Base-by-base conservation (phyloP, 768 basidiomycete genomes). In the Panellus pusillus region DNA sequence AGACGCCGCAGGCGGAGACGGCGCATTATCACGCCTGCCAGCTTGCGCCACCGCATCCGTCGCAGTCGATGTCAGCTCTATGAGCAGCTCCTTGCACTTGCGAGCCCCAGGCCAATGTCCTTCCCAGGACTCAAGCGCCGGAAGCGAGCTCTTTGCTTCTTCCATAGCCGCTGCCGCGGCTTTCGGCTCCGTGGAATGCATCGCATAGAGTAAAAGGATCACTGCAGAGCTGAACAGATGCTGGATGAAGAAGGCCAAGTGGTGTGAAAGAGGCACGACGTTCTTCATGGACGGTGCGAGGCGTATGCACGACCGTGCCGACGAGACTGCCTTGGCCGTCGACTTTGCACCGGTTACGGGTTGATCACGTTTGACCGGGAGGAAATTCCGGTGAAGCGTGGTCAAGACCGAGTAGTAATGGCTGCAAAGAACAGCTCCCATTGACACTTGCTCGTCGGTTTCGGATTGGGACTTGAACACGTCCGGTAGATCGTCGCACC, bases 401-500 rank as follows among this genome's bases (percentile, higher is more conserved):
- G 89, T 91, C 62, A 92, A 73, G 39, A 93, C 79, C 14, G 90
- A 92, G 69, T 94, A 94, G 65, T 93, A 93, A 65, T 93, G 90
- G 62, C 89, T 90, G 78, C 85, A 91, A 11, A 93, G 78, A 35
- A 91, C 87, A 39, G 89, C 86, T 11, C 87, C 88, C 85, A 93
- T 89, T 1, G 88, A 86, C 20, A 88, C 87, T 68, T 93, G 89
- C 65, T 89, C 84, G 54, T 89, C 86, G 20, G 83, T 90, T 55
- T 80, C 74, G 13, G 81, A 84, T 54, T 83, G 77, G 4, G 85
- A 86, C 71, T 89, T 91, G 80, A 92, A 91, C 35, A 78, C 79
- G 4, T 74, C 61, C 3, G 89, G 91, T 31, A 93, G 75, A 27
- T 88, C 79, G 17, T 92, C 87, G 62, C 89, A 88, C 93, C 93